A percentile compares a stretch with the other conserved stretches of the same genome.
These are phyloP conservation scores for Triticum aestivum DNA, from an alignment of 176 grass and related monocot species.

Conservation along the genomic window DNA sequence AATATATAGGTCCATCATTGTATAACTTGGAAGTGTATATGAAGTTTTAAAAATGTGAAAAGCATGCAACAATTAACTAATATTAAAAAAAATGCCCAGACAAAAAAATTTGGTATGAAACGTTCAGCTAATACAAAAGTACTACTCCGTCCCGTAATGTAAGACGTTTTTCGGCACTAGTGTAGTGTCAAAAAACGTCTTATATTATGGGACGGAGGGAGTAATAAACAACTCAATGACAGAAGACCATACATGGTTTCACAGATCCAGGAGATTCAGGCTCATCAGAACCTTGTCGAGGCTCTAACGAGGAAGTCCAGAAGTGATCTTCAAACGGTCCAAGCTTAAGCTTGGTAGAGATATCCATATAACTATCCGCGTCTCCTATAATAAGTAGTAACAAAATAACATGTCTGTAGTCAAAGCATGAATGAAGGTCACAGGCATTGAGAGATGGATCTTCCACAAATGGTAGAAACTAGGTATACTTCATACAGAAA, in stretches of 20 bases:
- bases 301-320: constrained; percentile 32
- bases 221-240: not conserved
- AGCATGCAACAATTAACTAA: not conserved
- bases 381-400: constrained; percentile 52
- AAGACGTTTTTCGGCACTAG: no score
- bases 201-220: no score
- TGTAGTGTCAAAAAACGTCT: no score
- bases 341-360: constrained; percentile 87
- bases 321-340: constrained; percentile 70
- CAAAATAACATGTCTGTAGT: constrained; percentile 17
- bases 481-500: not conserved
- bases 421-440: not conserved
- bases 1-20: not conserved
- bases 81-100: not conserved
- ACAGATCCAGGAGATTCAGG: constrained; percentile 66
- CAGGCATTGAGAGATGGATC: not conserved
- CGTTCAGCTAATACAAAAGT: not conserved
- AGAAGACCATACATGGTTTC: constrained; percentile 57
- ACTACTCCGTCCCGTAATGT: no score
- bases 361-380: constrained; percentile 56
- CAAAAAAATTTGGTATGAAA: not conserved
- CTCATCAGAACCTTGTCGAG: constrained; percentile 65
- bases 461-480: not conserved
- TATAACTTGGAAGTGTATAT: not conserved
- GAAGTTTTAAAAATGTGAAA: not conserved